phyloP scores from a whole-genome alignment of 2,329 filamentous ascomycete genomes.

The Aureobasidium sp. region DNA sequence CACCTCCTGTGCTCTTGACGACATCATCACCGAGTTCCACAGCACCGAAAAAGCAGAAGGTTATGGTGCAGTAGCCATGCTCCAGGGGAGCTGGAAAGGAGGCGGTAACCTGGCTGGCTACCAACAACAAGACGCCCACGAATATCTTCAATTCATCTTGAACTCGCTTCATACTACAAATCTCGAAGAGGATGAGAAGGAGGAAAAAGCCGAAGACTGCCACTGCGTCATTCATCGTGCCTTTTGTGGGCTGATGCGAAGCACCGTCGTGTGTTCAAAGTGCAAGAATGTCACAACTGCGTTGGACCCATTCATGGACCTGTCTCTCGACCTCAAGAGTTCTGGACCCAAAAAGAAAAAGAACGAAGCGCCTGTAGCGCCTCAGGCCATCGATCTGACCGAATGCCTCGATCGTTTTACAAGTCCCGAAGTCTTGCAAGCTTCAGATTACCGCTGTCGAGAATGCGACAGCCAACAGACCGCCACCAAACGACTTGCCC shows the following conservation, averaged over 20 bases:
- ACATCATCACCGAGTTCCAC: conserved; percentile 58
- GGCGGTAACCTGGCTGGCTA: conserved; percentile 66
- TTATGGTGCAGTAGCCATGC: conserved; percentile 82
- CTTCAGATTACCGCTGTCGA: conserved; percentile 78
- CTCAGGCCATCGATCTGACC: conserved; percentile 34
- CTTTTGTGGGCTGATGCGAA: conserved; percentile 87
- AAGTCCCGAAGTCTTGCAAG: conserved; percentile 64
- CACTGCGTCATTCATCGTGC: conserved; percentile 89
- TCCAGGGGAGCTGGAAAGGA: conserved; percentile 84
- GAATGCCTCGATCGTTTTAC: conserved; percentile 82
- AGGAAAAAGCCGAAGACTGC: conserved; percentile 45
- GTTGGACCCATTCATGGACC: conserved; percentile 82
- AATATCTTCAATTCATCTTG: conserved; percentile 92
- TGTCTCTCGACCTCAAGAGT: conserved; percentile 78
- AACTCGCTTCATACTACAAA: conserved; percentile 82
- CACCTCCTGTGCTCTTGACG: conserved; percentile 54
- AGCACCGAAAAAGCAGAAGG: conserved; percentile 76
- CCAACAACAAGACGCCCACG: conserved; percentile 92
- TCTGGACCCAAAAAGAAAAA: conserved; percentile 49
- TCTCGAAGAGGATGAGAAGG: conserved; percentile 38
- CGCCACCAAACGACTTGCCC: conserved; percentile 74
- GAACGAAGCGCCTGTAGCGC: conserved; percentile 21
- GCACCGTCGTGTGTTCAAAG: conserved; percentile 82
- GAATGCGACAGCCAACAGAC: conserved; percentile 69
- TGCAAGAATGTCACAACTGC: conserved; percentile 77